These are phyloP conservation scores for Paracoccidioides brasiliensis DNA, from an alignment of 2,329 filamentous ascomycete genomes.

Conservation along the genomic window DNA sequence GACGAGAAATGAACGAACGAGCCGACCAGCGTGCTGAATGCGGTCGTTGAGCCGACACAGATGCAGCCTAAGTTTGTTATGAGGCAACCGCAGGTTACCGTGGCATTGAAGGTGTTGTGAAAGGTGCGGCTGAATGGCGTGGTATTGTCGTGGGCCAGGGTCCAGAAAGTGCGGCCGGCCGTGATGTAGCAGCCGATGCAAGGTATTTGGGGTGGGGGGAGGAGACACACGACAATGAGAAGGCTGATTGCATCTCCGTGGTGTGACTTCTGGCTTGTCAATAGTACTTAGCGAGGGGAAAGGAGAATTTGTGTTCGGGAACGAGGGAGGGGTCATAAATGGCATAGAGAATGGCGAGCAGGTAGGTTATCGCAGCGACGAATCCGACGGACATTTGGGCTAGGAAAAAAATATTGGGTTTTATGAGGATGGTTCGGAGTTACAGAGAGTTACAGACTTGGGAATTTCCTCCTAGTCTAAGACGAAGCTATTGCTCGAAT, in stretches of 20 bases:
- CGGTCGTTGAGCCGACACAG: slow-evolving; percentile 41
- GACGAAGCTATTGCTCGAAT: slow-evolving; percentile 43
- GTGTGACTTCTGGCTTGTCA: slow-evolving; percentile 35
- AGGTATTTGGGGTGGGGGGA: slow-evolving; percentile 43
- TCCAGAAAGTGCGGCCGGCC: slow-evolving; percentile 49
- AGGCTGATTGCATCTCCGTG: slow-evolving; percentile 43
- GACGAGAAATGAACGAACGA: slow-evolving; percentile 46
- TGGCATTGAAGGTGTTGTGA: slow-evolving; percentile 47
- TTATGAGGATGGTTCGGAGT: not conserved
- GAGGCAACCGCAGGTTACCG: slow-evolving; percentile 41
- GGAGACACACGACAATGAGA: slow-evolving; percentile 38
- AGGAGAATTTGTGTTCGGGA: slow-evolving; percentile 27
- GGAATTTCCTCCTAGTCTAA: slow-evolving; percentile 55
- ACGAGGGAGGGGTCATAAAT: slow-evolving; percentile 34
- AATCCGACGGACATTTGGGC: slow-evolving; percentile 38
- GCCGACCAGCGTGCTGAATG: slow-evolving; percentile 45
- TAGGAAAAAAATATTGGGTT: slow-evolving; percentile 16
- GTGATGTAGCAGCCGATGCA: slow-evolving; percentile 45
- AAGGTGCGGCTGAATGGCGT: slow-evolving; percentile 44
- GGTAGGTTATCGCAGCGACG: slow-evolving; percentile 35
- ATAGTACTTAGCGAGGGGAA: slow-evolving; percentile 38
- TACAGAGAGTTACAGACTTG: slow-evolving; percentile 15
- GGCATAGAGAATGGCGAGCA: slow-evolving; percentile 40
- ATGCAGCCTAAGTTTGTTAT: slow-evolving; percentile 44
- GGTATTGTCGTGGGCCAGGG: slow-evolving; percentile 44